These are phyloP conservation scores for Tricholoma sp. DNA, from an alignment of 768 basidiomycete species.

Conservation along the genomic window DNA sequence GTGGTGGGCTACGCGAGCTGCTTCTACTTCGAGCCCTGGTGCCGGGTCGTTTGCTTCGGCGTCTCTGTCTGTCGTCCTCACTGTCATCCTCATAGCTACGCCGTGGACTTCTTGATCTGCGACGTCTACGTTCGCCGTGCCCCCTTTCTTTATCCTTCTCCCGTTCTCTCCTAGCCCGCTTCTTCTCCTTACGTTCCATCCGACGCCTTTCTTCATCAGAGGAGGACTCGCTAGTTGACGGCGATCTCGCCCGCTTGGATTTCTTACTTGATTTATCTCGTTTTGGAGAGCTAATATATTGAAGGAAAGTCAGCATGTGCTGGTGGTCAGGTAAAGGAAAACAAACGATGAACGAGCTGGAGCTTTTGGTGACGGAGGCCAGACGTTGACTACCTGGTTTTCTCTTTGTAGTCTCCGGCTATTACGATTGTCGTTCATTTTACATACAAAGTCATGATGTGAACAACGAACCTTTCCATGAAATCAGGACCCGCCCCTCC, in stretches of 20 bases:
- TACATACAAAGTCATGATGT: neutral
- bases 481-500: slow-evolving; percentile 46
- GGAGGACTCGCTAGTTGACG: slow-evolving; percentile 44
- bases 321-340: neutral
- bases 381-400: slow-evolving; percentile 52
- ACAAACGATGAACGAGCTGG: slow-evolving; percentile 55
- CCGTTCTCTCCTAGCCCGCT: slow-evolving; percentile 55
- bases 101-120: slow-evolving; percentile 20
- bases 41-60: slow-evolving; percentile 18
- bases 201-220: slow-evolving; percentile 56
- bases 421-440: slow-evolving; percentile 4
- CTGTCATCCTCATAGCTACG: slow-evolving; percentile 30
- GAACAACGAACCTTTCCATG: slow-evolving; percentile 58
- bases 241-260: slow-evolving; percentile 53
- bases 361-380: slow-evolving; percentile 78
- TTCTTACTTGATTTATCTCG: slow-evolving; percentile 53
- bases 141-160: slow-evolving; percentile 49
- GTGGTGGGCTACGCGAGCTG: slow-evolving; percentile 14
- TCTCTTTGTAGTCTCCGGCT: slow-evolving; percentile 73
- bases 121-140: slow-evolving; percentile 33
- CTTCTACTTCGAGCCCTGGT: slow-evolving; percentile 20
- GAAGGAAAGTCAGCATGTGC: neutral
- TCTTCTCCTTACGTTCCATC: slow-evolving; percentile 56
- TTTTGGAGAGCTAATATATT: slow-evolving; percentile 46
- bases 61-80: slow-evolving; percentile 33